phyloP scores from a whole-genome alignment of 2,329 filamentous ascomycete genomes.

The Monosporascus cannonballus region DNA sequence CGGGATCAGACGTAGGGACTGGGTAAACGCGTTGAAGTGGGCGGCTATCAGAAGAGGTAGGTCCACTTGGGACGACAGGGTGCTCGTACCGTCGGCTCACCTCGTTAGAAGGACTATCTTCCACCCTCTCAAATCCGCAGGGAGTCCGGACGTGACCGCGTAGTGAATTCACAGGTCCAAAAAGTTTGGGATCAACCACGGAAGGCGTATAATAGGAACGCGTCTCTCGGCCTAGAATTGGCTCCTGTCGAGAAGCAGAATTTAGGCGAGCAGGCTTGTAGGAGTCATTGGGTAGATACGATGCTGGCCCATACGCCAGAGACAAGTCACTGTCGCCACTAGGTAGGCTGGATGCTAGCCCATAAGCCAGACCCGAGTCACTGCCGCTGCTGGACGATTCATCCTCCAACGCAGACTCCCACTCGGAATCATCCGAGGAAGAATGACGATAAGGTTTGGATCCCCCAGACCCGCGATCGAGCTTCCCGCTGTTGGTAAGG shows the following conservation, averaged over 20 bases:
- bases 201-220: slow-evolving; percentile 30
- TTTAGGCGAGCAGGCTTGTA: neutral
- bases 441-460: slow-evolving; percentile 34
- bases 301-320: slow-evolving; percentile 4
- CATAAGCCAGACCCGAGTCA: slow-evolving; percentile 38
- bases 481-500: slow-evolving; percentile 29
- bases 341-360: slow-evolving; percentile 24
- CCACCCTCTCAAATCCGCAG: slow-evolving; percentile 46
- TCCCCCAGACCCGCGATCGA: slow-evolving; percentile 31
- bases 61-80: slow-evolving; percentile 28
- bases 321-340: neutral
- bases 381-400: slow-evolving; percentile 37
- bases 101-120: slow-evolving; percentile 17
- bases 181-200: slow-evolving; percentile 51
- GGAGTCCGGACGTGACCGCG: slow-evolving; percentile 49
- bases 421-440: slow-evolving; percentile 43
- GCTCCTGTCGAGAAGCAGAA: slow-evolving; percentile 11
- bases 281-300: slow-evolving; percentile 10
- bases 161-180: slow-evolving; percentile 57
- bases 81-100: slow-evolving; percentile 29
- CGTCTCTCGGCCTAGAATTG: slow-evolving; percentile 6
- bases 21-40: slow-evolving; percentile 61
- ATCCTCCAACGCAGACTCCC: slow-evolving; percentile 50
- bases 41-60: slow-evolving; percentile 27
- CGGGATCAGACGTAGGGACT: slow-evolving; percentile 59